A percentile compares a stretch with the other conserved stretches of the same genome.
These are phyloP conservation scores for Talaromyces thailandensis DNA, from an alignment of 495 filamentous ascomycete genomes.

Conservation along the genomic window DNA sequence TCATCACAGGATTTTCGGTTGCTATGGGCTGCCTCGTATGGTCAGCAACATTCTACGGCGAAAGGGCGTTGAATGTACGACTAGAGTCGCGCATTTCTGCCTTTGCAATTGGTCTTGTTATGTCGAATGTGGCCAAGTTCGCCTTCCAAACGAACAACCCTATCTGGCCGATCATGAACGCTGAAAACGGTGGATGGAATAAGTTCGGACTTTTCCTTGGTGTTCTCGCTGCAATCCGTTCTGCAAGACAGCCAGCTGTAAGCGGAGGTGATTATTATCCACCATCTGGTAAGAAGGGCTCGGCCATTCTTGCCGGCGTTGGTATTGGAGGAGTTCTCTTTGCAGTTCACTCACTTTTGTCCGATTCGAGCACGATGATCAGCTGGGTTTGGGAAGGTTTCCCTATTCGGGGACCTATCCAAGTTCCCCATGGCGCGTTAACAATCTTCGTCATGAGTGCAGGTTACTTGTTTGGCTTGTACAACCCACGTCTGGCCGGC, in stretches of 20 bases:
- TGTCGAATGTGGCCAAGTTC: slow-evolving; percentile 86
- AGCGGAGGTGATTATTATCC: slow-evolving; percentile 44
- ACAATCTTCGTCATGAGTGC: slow-evolving; percentile 80
- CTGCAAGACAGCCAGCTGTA: slow-evolving; percentile 49
- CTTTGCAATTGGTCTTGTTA: slow-evolving; percentile 73
- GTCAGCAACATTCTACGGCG: slow-evolving; percentile 70
- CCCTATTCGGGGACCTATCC: slow-evolving; percentile 80
- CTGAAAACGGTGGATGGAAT: slow-evolving; percentile 86
- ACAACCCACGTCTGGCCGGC: slow-evolving; percentile 55
- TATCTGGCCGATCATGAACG: slow-evolving; percentile 90
- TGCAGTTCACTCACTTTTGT: slow-evolving; percentile 84
- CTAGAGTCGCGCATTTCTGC: slow-evolving; percentile 76
- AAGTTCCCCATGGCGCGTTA: slow-evolving; percentile 77
- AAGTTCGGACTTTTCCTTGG: slow-evolving; percentile 71
- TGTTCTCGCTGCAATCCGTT: slow-evolving; percentile 60
- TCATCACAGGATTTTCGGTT: slow-evolving; percentile 71
- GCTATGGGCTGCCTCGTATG: slow-evolving; percentile 70
- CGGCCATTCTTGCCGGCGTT: slow-evolving; percentile 60
- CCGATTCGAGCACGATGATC: slow-evolving; percentile 98
- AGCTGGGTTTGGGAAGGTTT: slow-evolving; percentile 99
- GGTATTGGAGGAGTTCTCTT: slow-evolving; percentile 83
- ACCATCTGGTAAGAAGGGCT: slow-evolving; percentile 48
- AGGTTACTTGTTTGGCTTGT: slow-evolving; percentile 72
- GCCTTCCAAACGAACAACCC: slow-evolving; percentile 96
- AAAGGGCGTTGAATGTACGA: slow-evolving; percentile 60